Evolutionary conservation across 139 green algal species (phyloP).

Genomic region (Astrephomene gubernaculifera): DNA sequence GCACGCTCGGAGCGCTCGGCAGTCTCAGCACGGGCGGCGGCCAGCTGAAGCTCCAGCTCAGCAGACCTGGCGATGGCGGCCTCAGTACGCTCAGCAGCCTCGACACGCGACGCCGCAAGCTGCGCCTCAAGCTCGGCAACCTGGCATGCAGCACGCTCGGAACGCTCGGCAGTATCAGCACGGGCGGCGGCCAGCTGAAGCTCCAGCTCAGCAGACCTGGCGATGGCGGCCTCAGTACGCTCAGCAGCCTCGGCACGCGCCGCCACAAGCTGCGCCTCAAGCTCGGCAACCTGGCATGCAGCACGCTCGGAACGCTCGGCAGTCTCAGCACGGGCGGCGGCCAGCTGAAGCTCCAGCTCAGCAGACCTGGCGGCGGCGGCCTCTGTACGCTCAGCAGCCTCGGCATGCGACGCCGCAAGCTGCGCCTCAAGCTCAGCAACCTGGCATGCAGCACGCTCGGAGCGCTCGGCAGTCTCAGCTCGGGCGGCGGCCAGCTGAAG

Average conservation of each 20-base stretch:
- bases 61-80: not conserved
- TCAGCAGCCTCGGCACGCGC: not conserved
- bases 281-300: not conserved
- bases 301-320: not conserved
- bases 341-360: not conserved
- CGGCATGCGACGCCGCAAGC: not conserved
- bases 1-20: not conserved
- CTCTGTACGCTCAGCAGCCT: too few relatives aligned
- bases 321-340: not conserved
- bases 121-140: constrained; percentile 10
- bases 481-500: constrained; percentile 2
- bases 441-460: too few relatives aligned
- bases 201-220: not conserved
- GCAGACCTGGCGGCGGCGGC: too few relatives aligned
- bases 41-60: not conserved
- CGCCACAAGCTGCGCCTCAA: constrained; percentile 8
- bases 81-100: not conserved
- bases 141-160: not conserved
- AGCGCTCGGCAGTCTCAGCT: not conserved
- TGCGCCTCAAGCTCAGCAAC: not conserved
- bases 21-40: not conserved
- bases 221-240: not conserved
- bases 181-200: not conserved
- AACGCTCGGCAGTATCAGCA: not conserved
- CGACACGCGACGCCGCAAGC: not conserved